These are phyloP conservation scores for Fibroporia radiculosa DNA, from an alignment of 768 basidiomycete species.

Conservation along the genomic window DNA sequence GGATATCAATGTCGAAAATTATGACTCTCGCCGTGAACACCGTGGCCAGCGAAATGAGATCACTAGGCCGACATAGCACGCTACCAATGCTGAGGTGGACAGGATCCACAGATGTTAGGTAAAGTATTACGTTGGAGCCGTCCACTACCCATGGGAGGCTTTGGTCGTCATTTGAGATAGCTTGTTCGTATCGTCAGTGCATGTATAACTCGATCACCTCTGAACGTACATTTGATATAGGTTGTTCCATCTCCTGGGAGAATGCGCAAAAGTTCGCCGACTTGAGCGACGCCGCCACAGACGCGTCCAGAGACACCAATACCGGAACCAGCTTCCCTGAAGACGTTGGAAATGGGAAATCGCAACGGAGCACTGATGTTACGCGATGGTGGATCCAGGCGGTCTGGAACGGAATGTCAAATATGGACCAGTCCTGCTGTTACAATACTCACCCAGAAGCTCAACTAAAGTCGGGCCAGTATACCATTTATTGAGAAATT, in stretches of 20 bases:
- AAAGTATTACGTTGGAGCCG: constrained; percentile 83
- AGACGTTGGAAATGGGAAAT: constrained; percentile 91
- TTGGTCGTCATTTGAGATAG: constrained; percentile 77
- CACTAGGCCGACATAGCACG: constrained; percentile 72
- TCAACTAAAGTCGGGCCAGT: constrained; percentile 78
- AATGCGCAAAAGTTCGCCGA: constrained; percentile 81
- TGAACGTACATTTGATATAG: constrained; percentile 55
- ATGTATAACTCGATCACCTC: too few relatives aligned
- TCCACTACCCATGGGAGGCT: constrained; percentile 82
- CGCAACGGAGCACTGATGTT: constrained; percentile 73
- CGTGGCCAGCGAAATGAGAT: constrained; percentile 69
- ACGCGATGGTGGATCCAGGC: constrained; percentile 71
- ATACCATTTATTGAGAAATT: constrained; percentile 66
- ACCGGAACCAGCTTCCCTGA: constrained; percentile 78
- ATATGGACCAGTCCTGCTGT: background rate
- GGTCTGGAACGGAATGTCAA: constrained; percentile 43
- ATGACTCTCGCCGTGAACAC: constrained; percentile 84
- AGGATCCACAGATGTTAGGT: constrained; percentile 77
- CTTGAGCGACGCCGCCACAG: constrained; percentile 83
- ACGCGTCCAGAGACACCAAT: constrained; percentile 78
- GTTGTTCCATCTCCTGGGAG: constrained; percentile 90
- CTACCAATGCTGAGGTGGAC: constrained; percentile 82
- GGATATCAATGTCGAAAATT: constrained; percentile 86
- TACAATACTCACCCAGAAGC: constrained; percentile 52
- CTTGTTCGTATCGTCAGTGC: constrained; percentile 32